These are phyloP conservation scores for Penicillium sp. DNA, from an alignment of 2,329 filamentous ascomycete genomes.

Conservation along the genomic window DNA sequence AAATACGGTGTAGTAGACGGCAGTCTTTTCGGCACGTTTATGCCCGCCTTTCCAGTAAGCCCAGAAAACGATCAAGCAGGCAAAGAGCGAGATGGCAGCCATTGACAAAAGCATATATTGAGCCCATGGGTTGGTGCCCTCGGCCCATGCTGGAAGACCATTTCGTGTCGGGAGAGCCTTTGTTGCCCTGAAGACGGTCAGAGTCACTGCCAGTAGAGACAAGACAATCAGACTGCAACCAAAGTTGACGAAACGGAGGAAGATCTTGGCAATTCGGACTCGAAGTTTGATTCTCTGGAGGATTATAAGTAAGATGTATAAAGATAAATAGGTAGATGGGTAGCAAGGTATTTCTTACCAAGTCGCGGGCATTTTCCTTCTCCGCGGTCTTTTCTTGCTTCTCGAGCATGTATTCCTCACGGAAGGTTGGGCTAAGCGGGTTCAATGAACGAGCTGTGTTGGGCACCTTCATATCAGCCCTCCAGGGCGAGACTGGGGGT, in stretches of 20 bases:
- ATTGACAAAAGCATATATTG: slow-evolving; percentile 82
- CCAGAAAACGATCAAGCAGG: slow-evolving; percentile 79
- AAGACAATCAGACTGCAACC: slow-evolving; percentile 95
- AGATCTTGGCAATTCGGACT: slow-evolving; percentile 90
- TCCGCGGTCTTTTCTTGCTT: slow-evolving; percentile 81
- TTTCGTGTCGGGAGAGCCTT: slow-evolving; percentile 74
- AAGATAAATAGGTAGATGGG: too few relatives aligned
- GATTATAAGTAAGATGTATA: slow-evolving; percentile 40
- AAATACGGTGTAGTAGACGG: slow-evolving; percentile 94
- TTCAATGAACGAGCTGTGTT: slow-evolving; percentile 78
- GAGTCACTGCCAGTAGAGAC: slow-evolving; percentile 83
- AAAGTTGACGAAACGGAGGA: slow-evolving; percentile 95
- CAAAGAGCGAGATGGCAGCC: slow-evolving; percentile 76
- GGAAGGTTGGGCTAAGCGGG: slow-evolving; percentile 87
- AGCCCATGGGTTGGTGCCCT: slow-evolving; percentile 80
- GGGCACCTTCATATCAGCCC: slow-evolving; percentile 87
- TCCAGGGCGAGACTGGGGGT: slow-evolving; percentile 78
- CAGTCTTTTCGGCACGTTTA: slow-evolving; percentile 84
- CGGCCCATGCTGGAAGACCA: slow-evolving; percentile 82
- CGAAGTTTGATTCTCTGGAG: slow-evolving; percentile 85
- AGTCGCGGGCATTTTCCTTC: slow-evolving; percentile 81
- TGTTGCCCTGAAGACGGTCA: slow-evolving; percentile 91
- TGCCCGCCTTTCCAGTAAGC: slow-evolving; percentile 91
- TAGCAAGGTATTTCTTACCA: slow-evolving; percentile 64
- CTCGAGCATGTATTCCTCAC: slow-evolving; percentile 83